A percentile compares a stretch with the other conserved stretches of the same genome.
phyloP scores from a whole-genome alignment of 192 early-diverging fungal species.

The Gamsiella multidivaricata region DNA sequence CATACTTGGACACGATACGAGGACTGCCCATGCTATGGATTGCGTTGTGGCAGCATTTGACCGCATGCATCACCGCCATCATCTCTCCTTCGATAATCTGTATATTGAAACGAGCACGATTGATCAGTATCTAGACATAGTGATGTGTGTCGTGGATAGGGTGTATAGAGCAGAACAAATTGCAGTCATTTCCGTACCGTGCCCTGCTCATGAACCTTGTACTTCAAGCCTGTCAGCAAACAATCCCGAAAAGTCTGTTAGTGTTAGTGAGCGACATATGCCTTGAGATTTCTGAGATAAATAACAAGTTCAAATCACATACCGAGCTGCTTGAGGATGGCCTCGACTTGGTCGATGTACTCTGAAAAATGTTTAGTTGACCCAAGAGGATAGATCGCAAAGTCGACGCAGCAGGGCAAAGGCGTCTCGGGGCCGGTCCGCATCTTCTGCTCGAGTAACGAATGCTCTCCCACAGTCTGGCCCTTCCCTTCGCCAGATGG shows the following conservation, averaged over 20 bases:
- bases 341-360: constrained; percentile 17
- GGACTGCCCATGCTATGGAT: constrained; percentile 6
- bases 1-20: constrained; percentile 20
- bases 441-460: no score
- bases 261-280: background rate
- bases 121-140: background rate
- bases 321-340: constrained; percentile 18
- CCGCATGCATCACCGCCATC: constrained; percentile 11
- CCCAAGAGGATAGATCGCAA: constrained; percentile 28
- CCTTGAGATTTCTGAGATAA: background rate
- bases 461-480: no score
- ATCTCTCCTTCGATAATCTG: constrained; percentile 19
- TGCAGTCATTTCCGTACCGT: background rate
- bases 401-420: constrained; percentile 11
- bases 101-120: background rate
- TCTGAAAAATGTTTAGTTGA: background rate
- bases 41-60: constrained; percentile 20
- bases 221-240: constrained; percentile 4
- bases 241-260: background rate
- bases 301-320: background rate
- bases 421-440: background rate
- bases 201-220: constrained; percentile 9
- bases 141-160: background rate
- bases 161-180: background rate
- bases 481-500: no score